A percentile compares a stretch with the other conserved stretches of the same genome.
Conservation (phyloP, 805 yeast genomes). For the Lachancea waltii region DNA sequence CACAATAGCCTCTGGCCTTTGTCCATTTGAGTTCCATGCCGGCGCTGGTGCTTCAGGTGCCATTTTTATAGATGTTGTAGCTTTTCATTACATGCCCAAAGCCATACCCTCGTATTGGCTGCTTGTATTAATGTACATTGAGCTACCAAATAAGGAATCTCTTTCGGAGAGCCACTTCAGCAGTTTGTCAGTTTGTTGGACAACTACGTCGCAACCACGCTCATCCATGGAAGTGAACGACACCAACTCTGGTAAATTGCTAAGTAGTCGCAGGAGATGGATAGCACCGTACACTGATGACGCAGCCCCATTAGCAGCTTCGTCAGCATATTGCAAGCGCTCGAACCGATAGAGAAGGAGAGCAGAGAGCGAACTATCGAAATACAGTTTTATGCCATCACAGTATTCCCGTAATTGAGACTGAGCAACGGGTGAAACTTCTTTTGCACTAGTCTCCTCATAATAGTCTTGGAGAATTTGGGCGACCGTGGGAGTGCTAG, state of each 20-base stretch:
- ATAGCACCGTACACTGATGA: constrained; percentile 65
- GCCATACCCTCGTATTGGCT: constrained; percentile 34
- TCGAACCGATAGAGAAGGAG: constrained; percentile 28
- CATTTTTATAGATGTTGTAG: no score
- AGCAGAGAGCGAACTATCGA: constrained; percentile 52
- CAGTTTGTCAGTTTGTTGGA: constrained; percentile 24
- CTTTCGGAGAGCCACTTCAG: constrained; percentile 25
- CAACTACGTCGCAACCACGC: constrained; percentile 41
- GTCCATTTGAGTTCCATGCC: no score
- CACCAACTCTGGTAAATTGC: constrained; percentile 76
- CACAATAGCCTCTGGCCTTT: no score
- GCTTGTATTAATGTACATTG: constrained; percentile 27
- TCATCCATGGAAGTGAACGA: constrained; percentile 75
- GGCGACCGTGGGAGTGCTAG: constrained; percentile 48
- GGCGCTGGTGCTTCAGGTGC: no score
- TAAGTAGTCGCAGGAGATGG: constrained; percentile 71
- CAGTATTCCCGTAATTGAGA: constrained; percentile 63
- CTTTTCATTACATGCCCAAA: constrained; percentile 21
- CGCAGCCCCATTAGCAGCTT: constrained; percentile 9
- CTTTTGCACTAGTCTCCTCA: constrained; percentile 23
- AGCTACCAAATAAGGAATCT: constrained; percentile 10
- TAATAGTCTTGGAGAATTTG: constrained; percentile 50
- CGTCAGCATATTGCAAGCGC: constrained; percentile 25
- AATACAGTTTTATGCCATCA: constrained; percentile 63
- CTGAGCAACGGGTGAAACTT: constrained; percentile 32